Percentiles rank a stretch among this genome's conserved stretches.
These are phyloP conservation scores for Chaetomiaceae sp. DNA, from an alignment of 2,329 filamentous ascomycete species.

Conservation along the genomic window DNA sequence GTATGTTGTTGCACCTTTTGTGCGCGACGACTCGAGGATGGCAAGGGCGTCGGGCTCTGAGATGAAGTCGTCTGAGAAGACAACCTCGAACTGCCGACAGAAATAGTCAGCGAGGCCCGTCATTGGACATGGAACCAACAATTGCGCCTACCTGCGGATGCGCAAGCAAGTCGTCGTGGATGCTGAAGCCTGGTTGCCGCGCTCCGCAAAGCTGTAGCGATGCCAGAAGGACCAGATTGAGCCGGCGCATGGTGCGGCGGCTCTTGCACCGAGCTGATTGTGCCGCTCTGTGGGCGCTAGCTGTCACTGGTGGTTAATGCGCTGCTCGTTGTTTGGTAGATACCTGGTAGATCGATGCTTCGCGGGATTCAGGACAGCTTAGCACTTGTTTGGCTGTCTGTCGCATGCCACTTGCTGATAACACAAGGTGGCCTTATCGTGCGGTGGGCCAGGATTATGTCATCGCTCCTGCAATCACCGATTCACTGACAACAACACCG, in stretches of 20 bases:
- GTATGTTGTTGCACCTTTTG: slow-evolving; percentile 37
- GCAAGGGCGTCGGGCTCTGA: slow-evolving; percentile 64
- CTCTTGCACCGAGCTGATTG: slow-evolving; percentile 24
- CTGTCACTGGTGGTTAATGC: no score
- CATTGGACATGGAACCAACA: no score
- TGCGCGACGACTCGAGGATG: slow-evolving; percentile 45
- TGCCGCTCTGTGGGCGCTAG: neutral
- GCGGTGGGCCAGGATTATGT: no score
- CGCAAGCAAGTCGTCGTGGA: slow-evolving; percentile 82
- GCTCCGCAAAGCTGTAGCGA: slow-evolving; percentile 44
- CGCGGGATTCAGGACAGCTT: no score
- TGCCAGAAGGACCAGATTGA: slow-evolving; percentile 42
- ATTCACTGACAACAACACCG: no score
- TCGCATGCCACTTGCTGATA: no score
- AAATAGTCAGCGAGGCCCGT: slow-evolving; percentile 4
- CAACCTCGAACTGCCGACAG: slow-evolving; percentile 65
- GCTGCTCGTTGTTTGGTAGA: no score
- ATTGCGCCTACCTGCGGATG: slow-evolving; percentile 65
- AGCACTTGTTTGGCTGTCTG: no score
- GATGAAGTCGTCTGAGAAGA: slow-evolving; percentile 69
- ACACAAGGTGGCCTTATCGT: no score
- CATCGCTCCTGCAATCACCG: no score
- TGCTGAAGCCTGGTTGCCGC: slow-evolving; percentile 64
- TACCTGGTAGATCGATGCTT: no score
- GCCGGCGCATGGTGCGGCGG: slow-evolving; percentile 48